A percentile compares a stretch with the other conserved stretches of the same genome.
phyloP scores from a whole-genome alignment of 2,329 filamentous ascomycete genomes.

The Fulvia fulva region DNA sequence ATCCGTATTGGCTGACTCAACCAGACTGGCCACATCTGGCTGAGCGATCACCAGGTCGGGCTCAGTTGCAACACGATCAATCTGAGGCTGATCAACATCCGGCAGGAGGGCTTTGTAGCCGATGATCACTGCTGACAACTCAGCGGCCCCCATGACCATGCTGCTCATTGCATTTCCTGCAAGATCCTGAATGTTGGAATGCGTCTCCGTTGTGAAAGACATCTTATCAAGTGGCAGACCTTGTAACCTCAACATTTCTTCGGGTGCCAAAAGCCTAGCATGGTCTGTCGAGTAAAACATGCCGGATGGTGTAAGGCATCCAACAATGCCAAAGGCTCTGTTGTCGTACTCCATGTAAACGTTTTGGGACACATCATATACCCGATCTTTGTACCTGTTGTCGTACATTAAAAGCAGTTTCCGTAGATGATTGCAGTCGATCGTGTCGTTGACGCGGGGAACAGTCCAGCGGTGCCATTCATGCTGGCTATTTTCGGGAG shows the following conservation, averaged over 20 bases:
- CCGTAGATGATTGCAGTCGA: conserved; percentile 57
- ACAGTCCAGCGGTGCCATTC: conserved; percentile 51
- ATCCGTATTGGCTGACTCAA: too few relatives aligned
- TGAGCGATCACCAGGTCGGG: too few relatives aligned
- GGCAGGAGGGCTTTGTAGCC: conserved; percentile 20
- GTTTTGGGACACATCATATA: conserved; percentile 69
- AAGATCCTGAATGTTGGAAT: conserved; percentile 59
- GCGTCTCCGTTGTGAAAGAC: conserved; percentile 59
- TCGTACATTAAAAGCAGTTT: conserved; percentile 49
- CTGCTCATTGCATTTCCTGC: conserved; percentile 78
- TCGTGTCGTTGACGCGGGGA: conserved; percentile 60
- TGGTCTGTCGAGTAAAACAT: conserved; percentile 58
- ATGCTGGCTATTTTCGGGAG: conserved; percentile 55
- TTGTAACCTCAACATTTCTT: conserved; percentile 63
- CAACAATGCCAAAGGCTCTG: conserved; percentile 53
- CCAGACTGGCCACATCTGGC: too few relatives aligned
- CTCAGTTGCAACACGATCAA: too few relatives aligned
- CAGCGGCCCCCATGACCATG: conserved; percentile 63
- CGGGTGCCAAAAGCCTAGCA: conserved; percentile 58
- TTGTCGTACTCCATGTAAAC: conserved; percentile 56
- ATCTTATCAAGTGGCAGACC: conserved; percentile 63
- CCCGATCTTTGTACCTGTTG: conserved; percentile 52
- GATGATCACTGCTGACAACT: conserved; percentile 57
- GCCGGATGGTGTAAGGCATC: conserved; percentile 66
- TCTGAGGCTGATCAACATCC: too few relatives aligned